Base-by-base conservation (phyloP, 768 basidiomycete species). In the Russula ochroleuca region DNA sequence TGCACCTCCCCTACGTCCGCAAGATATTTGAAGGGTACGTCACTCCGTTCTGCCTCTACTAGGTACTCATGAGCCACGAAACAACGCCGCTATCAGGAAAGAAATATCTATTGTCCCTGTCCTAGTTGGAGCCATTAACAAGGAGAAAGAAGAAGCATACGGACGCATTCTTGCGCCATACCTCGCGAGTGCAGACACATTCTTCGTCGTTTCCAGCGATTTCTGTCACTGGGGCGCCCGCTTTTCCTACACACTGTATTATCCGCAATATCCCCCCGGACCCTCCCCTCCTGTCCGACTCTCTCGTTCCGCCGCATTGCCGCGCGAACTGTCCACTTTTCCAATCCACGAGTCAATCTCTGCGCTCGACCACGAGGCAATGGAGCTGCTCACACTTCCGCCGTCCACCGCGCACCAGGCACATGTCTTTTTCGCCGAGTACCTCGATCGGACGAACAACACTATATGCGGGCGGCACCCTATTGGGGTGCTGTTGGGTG, bases 381-480 rank as follows among this genome's bases (percentile, higher is more conserved):
- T 97, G 83, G 81, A 85, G 17, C 73, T 86, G 45, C 78, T 94
- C 57, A 81, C 83, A 2, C 70, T 86, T 58, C 81, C 85, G 6
- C 79, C 83, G 3, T 74, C 74, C n/a, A 78, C 77, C 35, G 83
- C 83, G 0, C 73, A 72, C 9, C 74, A 78, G 31, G 83, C 87
- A 0, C 91, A 93, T 69, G 65, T 66, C 4, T 72, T 77, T 23
- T 95, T 94, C 70, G 78, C 83, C 1, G 76, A 78, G 7, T 94
- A 94, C 72, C 80, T 93, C 1, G 71, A 76, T 14, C 76, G 78
- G 62, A 95, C 92, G 38, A 84, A 87, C 76, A 99, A 99, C 76
- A 98, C 97, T 0, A 97, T 99, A 50, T 99, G 97, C 72, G 97
- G 97, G 3, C 81, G 97, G 43, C 94, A 98, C 70, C 94, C 97